These are phyloP conservation scores for Lodderomyces jiufengensis DNA, from an alignment of 1,139 yeast species.

Conservation along the genomic window DNA sequence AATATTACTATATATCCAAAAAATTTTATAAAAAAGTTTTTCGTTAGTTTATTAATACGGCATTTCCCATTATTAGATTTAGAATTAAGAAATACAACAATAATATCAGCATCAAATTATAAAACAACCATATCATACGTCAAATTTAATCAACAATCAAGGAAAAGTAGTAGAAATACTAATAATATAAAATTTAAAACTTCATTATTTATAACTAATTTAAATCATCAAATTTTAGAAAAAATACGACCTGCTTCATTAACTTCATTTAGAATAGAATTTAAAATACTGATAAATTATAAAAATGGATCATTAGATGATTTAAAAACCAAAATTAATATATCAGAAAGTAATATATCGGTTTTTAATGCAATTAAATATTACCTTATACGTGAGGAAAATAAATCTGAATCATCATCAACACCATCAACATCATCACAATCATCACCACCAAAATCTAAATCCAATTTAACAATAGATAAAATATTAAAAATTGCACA, in stretches of 20 bases:
- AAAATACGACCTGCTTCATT: slow-evolving; percentile 15
- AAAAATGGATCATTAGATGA: slow-evolving; percentile 17
- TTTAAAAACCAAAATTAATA: slow-evolving; percentile 9
- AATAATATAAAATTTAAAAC: slow-evolving; percentile 21
- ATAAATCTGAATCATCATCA: slow-evolving; percentile 2
- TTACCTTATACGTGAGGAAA: slow-evolving; percentile 8
- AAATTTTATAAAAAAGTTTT: slow-evolving; percentile 12
- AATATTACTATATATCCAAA: slow-evolving; percentile 19
- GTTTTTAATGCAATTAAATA: slow-evolving; percentile 21
- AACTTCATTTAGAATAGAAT: slow-evolving; percentile 22
- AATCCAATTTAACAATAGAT: slow-evolving; percentile 6
- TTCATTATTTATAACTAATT: slow-evolving; percentile 15
- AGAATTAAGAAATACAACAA: slow-evolving; percentile 23
- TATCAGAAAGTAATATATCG: slow-evolving; percentile 17
- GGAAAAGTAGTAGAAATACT: slow-evolving; percentile 18
- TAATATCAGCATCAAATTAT: slow-evolving; percentile 14
- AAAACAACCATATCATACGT: slow-evolving; percentile 22
- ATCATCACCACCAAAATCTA: neutral
- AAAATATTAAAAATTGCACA: slow-evolving; percentile 10
- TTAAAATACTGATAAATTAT: slow-evolving; percentile 20
- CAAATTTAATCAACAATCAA: slow-evolving; percentile 20
- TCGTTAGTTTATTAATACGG: slow-evolving; percentile 17
- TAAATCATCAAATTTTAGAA: slow-evolving; percentile 9
- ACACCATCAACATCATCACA: neutral
- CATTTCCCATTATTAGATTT: slow-evolving; percentile 26